phyloP scores from a whole-genome alignment of 31 red algal genomes.

The Bonnemaisonia californica region DNA sequence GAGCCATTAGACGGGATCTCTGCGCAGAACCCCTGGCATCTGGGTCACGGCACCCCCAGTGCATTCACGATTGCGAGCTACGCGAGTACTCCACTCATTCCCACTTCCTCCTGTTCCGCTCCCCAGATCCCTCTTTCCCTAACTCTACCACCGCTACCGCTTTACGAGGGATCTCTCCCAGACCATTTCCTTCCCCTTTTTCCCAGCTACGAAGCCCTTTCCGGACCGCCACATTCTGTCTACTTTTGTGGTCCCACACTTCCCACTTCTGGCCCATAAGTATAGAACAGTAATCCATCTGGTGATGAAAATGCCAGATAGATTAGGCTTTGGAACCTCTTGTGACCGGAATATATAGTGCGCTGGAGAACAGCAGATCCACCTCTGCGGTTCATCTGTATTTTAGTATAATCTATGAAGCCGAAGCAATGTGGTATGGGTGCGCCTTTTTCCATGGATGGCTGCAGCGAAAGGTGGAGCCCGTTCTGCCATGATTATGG shows the following conservation, averaged over 20 bases:
- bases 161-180: too few relatives aligned
- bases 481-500: not conserved
- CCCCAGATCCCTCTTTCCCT: too few relatives aligned
- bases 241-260: too few relatives aligned
- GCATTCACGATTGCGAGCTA: too few relatives aligned
- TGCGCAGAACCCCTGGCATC: too few relatives aligned
- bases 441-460: not conserved
- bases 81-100: too few relatives aligned
- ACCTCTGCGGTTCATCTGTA: not conserved
- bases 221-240: too few relatives aligned
- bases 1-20: too few relatives aligned
- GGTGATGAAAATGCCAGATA: not conserved
- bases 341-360: not conserved
- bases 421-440: not conserved
- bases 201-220: too few relatives aligned
- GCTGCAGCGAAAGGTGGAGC: not conserved
- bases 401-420: not conserved
- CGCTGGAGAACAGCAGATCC: not conserved
- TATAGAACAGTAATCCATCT: constrained; percentile 1
- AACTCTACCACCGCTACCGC: too few relatives aligned
- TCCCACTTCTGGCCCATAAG: not conserved
- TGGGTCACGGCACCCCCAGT: too few relatives aligned
- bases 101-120: constrained; percentile 20
- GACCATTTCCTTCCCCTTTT: too few relatives aligned
- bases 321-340: not conserved